Evolutionary conservation across 306 rosid genomes (phyloP).

Genomic region (Ammopiptanthus mongolicus): DNA sequence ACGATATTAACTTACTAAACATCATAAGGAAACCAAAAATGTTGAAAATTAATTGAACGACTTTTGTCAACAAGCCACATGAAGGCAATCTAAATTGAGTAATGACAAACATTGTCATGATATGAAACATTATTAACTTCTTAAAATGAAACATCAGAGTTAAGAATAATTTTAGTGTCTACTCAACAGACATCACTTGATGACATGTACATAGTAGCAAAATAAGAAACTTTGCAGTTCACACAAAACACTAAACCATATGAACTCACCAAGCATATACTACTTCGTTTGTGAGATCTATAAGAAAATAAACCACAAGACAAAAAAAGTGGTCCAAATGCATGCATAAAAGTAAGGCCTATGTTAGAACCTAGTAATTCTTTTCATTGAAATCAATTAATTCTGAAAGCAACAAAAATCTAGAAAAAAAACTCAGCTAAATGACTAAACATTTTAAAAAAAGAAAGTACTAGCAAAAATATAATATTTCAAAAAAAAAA

Average conservation of each 20-base stretch:
- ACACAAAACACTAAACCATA: not conserved
- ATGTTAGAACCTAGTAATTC: not conserved
- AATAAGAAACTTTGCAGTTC: not conserved
- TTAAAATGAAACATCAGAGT: not conserved
- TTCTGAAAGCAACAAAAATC: not conserved
- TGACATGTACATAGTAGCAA: not conserved
- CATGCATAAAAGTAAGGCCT: not conserved
- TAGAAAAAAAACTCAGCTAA: not conserved
- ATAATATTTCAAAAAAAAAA: not conserved
- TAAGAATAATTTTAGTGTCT: not conserved
- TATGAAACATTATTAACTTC: not conserved
- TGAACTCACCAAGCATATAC: not conserved
- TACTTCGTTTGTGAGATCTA: not conserved
- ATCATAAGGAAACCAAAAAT: not conserved
- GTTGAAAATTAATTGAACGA: not conserved
- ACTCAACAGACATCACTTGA: not conserved
- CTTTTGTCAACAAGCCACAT: not conserved
- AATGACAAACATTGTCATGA: not conserved
- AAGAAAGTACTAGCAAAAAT: not conserved
- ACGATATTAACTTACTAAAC: slow-evolving; percentile 1
- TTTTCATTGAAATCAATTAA: not conserved
- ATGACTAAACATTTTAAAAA: not conserved
- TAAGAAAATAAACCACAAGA: not conserved
- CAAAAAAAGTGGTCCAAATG: not conserved
- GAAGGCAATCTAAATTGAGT: slow-evolving; percentile 6